Evolutionary conservation across 179 eudicot species (phyloP).

Genomic region (Silene coronaria): DNA sequence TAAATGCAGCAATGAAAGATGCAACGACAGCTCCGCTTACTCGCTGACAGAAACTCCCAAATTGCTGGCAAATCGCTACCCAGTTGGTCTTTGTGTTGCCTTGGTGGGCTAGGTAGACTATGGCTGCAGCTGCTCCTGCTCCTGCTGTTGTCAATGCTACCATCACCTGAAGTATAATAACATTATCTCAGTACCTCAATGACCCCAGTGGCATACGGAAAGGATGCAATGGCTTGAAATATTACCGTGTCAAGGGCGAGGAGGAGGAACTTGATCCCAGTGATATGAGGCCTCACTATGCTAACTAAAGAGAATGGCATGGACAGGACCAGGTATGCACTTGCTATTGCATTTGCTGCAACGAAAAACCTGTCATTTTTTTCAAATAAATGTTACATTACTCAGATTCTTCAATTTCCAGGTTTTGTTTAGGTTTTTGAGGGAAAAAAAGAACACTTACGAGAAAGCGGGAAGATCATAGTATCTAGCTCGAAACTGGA

Average conservation of each 20-base stretch:
- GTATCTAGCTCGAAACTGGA: conserved; percentile 67
- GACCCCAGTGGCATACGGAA: too few relatives aligned
- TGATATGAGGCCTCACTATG: conserved; percentile 64
- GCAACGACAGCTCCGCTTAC: conserved; percentile 91
- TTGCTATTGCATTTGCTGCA: conserved; percentile 67
- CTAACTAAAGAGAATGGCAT: conserved; percentile 76
- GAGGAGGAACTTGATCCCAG: conserved; percentile 61
- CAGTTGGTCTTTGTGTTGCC: conserved; percentile 72
- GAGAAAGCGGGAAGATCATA: conserved; percentile 67
- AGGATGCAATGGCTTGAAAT: too few relatives aligned
- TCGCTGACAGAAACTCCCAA: conserved; percentile 65
- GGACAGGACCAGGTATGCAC: conserved; percentile 71
- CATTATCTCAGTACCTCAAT: neutral
- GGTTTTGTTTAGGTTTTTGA: too few relatives aligned
- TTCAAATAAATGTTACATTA: too few relatives aligned
- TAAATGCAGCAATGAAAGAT: conserved; percentile 60
- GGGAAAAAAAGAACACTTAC: conserved; percentile 26
- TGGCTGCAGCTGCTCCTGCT: conserved; percentile 81
- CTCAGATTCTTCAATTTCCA: too few relatives aligned
- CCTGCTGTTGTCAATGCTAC: conserved; percentile 55
- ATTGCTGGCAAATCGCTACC: conserved; percentile 86
- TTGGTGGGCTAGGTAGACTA: conserved; percentile 86
- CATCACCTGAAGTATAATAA: conserved; percentile 31
- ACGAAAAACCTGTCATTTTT: conserved; percentile 59
- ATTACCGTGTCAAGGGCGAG: conserved; percentile 65